Evolutionary conservation across 768 basidiomycete species (phyloP).

Genomic region (Leccinellum rugosiceps): DNA sequence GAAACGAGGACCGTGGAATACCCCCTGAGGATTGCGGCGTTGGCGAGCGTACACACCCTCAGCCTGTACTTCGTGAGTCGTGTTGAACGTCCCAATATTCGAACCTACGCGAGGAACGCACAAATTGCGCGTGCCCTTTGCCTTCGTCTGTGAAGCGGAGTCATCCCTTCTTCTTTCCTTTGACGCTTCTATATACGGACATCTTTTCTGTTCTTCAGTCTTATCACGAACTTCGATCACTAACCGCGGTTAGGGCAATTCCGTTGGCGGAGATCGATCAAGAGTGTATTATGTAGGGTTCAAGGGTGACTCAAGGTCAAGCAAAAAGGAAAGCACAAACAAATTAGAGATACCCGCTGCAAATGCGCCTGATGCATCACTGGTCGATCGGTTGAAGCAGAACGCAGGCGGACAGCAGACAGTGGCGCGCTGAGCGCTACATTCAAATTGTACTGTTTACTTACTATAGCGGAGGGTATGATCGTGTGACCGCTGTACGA

Average conservation of each 20-base stretch:
- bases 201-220: background rate
- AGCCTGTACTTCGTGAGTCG: constrained; percentile 77
- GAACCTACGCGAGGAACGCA: background rate
- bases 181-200: constrained; percentile 23
- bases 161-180: constrained; percentile 5
- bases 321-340: constrained; percentile 55
- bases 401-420: constrained; percentile 59
- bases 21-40: constrained; percentile 71
- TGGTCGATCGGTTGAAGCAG: constrained; percentile 58
- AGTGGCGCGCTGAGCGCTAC: constrained; percentile 45
- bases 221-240: constrained; percentile 12
- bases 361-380: constrained; percentile 68
- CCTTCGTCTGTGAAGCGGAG: background rate
- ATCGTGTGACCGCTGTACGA: background rate
- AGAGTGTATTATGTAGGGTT: constrained; percentile 81
- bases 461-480: constrained; percentile 5
- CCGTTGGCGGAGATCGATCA: constrained; percentile 61
- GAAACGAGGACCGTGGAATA: constrained; percentile 71
- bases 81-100: background rate
- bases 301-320: constrained; percentile 63
- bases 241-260: constrained; percentile 50
- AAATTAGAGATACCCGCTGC: constrained; percentile 78
- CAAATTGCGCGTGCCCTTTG: constrained; percentile 13
- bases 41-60: constrained; percentile 68
- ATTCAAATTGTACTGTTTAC: background rate